Evolutionary conservation across 2,329 filamentous ascomycete species (phyloP), one percentile per base, ranked within the genome.

Genomic region (Cercospora sojina): DNA sequence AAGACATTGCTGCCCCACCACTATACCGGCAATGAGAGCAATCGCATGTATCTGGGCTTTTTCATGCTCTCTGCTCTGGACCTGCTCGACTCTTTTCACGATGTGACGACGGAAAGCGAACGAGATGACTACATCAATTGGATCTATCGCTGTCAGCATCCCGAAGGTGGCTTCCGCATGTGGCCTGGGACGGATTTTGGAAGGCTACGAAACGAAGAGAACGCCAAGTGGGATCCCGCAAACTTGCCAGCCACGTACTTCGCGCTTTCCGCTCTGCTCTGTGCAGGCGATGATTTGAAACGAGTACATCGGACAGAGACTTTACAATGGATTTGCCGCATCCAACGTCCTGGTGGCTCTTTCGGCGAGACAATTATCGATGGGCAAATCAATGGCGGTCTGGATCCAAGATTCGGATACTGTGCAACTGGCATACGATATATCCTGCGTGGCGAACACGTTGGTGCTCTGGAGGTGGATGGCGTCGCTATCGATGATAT

Each of bases 231-330:
- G 87, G 89, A 91, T 79, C 87, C 88, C n/a, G 87, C 93, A 0
- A 96, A 94, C 78, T 80, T 98, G 16, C 90, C 93, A 0, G 92
- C 92, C 0, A 97, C 93, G 0, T 94, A 91, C 77, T 97, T 98
- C 79, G 93, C 94, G 0, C 83, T 99, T 51, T 83, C 92, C 25
- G 84, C 90, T 8, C 81, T 99, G 27, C 85, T 90, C 1, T 82
- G 88, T 5, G 78, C 91, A n/a, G 83, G 84, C 3, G 87, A 90
- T 75, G 85, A 88, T 74, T 74, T 84, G 61, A 71, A 82, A 3
- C 85, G 88, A 1, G 89, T 99, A 7, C 84, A 89, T 68, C 85
- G 91, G 64, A 81, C 74, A 47, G 86, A 86, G 67, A 90, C 91
- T 67, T 78, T 98, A 71, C 75, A 79, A 47, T 97, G 94, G 93